Evolutionary conservation across 2,329 filamentous ascomycete genomes (phyloP).

Genomic region (Knufia petricola): DNA sequence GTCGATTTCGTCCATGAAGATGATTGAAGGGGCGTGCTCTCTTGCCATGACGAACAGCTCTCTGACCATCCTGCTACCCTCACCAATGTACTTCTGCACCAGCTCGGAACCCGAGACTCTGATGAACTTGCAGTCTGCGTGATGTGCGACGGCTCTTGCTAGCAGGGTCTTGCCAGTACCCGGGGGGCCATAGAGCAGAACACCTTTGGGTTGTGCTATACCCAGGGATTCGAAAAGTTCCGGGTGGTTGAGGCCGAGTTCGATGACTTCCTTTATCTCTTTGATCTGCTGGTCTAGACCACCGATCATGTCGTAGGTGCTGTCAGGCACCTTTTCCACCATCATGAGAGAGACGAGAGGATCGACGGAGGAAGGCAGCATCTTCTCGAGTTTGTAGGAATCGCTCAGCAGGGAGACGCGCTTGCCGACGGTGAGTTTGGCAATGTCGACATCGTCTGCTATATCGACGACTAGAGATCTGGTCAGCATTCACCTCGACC

Average conservation of each 20-base stretch:
- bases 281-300: conserved; percentile 98
- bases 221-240: conserved; percentile 98
- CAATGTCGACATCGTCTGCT: conserved; percentile 83
- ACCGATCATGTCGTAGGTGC: conserved; percentile 99
- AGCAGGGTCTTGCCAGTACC: conserved; percentile 95
- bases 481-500: conserved; percentile 20
- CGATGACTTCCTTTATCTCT: conserved; percentile 99
- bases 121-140: conserved; percentile 99
- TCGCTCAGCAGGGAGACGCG: conserved; percentile 93
- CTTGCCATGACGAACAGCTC: conserved; percentile 98
- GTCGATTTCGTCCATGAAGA: conserved; percentile 99
- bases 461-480: conserved; percentile 73
- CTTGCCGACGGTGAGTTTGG: conserved; percentile 94
- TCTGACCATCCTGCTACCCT: conserved; percentile 95
- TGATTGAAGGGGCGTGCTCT: conserved; percentile 95
- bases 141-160: conserved; percentile 90
- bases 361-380: conserved; percentile 94
- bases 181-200: conserved; percentile 89
- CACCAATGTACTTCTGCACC: conserved; percentile 98
- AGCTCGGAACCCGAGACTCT: conserved; percentile 90
- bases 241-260: conserved; percentile 94
- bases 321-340: conserved; percentile 99
- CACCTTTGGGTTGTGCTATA: conserved; percentile 96
- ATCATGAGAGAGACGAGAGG: conserved; percentile 99
- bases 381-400: conserved; percentile 97